phyloP scores from a whole-genome alignment of 2,329 filamentous ascomycete genomes.

The Dichotomopilus funicola region DNA sequence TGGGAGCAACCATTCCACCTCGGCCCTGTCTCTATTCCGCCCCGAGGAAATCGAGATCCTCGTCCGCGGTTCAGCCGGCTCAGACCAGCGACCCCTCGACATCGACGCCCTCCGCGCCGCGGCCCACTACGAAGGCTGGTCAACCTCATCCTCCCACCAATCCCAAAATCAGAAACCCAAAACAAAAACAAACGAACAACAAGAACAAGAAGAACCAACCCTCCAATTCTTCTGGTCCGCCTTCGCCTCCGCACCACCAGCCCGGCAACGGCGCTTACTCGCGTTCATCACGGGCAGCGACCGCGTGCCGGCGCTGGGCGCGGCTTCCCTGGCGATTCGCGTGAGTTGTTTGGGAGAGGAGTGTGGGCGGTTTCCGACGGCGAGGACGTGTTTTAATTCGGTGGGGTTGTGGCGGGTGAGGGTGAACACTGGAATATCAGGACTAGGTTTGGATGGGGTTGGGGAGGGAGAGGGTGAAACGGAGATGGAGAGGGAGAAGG shows the following conservation, averaged over 20 bases:
- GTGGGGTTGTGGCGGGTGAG: constrained; percentile 33
- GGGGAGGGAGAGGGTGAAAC: no score
- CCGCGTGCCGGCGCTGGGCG: constrained; percentile 81
- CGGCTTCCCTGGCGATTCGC: constrained; percentile 70
- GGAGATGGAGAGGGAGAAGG: not conserved
- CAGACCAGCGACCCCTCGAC: constrained; percentile 66
- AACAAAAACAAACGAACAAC: constrained; percentile 17
- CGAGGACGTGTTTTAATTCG: constrained; percentile 87
- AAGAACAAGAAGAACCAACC: constrained; percentile 56
- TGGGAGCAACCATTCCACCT: not conserved
- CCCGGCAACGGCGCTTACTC: constrained; percentile 69
- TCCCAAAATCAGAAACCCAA: not conserved
- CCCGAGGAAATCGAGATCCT: constrained; percentile 89
- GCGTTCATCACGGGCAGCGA: constrained; percentile 88
- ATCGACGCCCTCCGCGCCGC: constrained; percentile 69
- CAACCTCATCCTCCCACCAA: constrained; percentile 8
- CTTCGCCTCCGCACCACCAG: constrained; percentile 58
- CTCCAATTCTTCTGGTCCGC: constrained; percentile 85
- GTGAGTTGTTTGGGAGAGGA: constrained; percentile 72
- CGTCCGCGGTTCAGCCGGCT: constrained; percentile 72
- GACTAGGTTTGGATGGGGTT: no score
- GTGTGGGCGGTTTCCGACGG: constrained; percentile 68
- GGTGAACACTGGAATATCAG: no score
- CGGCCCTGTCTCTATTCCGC: constrained; percentile 73
- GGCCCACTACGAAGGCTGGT: constrained; percentile 78